phyloP scores from a whole-genome alignment of 1,284 basidiomycete species.

The Pisolithus thermaeus region DNA sequence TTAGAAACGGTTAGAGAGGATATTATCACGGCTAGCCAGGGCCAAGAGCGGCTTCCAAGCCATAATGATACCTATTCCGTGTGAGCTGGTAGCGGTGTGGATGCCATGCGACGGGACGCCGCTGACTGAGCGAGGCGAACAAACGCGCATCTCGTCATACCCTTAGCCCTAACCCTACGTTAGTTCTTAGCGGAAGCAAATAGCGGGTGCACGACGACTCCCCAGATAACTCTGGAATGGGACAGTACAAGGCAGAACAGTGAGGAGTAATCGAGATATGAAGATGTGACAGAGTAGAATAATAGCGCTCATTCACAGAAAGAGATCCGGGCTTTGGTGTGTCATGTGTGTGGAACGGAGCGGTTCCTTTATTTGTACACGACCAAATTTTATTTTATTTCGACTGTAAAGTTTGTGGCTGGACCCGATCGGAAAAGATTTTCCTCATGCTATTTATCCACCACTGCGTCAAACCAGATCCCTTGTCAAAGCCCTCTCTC shows the following conservation, averaged over 20 bases:
- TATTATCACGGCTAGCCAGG: background rate
- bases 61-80: background rate
- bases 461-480: conserved; percentile 28
- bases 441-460: conserved; percentile 31
- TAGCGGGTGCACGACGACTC: background rate
- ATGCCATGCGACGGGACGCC: background rate
- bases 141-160: conserved; percentile 34
- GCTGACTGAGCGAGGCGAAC: conserved; percentile 29
- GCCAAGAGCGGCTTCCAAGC: conserved; percentile 1
- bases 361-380: conserved; percentile 25
- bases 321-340: background rate
- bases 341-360: background rate
- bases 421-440: conserved; percentile 12
- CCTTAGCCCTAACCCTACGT: conserved; percentile 26
- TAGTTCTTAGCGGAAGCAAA: conserved; percentile 10
- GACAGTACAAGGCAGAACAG: background rate
- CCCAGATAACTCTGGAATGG: conserved; percentile 4
- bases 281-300: background rate
- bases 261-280: conserved; percentile 1
- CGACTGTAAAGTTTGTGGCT: conserved; percentile 6
- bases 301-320: background rate
- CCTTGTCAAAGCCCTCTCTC: conserved; percentile 25
- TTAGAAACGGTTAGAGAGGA: background rate
- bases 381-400: conserved; percentile 10
- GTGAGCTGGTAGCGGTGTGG: background rate